Evolutionary conservation across 2,329 filamentous ascomycete genomes (phyloP).

Genomic region (Phaeosphaeria sp.): DNA sequence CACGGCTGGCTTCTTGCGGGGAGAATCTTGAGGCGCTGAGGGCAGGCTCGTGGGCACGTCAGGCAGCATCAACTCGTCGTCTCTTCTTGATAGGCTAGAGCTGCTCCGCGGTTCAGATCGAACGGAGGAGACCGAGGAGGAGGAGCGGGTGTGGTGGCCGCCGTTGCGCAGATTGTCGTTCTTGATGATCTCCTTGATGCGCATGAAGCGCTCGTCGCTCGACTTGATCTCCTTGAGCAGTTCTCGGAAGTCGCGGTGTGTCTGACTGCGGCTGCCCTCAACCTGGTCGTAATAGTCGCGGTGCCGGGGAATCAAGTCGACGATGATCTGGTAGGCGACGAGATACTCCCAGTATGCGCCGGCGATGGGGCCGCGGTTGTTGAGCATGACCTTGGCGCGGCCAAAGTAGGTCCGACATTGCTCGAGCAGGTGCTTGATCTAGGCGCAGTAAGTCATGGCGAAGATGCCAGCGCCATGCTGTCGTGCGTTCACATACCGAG

Average conservation of each 20-base stretch:
- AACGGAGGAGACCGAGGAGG: constrained; percentile 19
- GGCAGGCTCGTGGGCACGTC: constrained; percentile 33
- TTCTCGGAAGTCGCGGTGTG: constrained; percentile 56
- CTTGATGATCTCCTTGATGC: constrained; percentile 59
- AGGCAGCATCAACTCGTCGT: constrained; percentile 47
- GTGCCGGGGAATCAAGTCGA: constrained; percentile 78
- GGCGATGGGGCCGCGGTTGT: constrained; percentile 63
- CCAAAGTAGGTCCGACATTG: constrained; percentile 51
- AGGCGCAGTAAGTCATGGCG: constrained; percentile 17
- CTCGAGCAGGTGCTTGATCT: constrained; percentile 52
- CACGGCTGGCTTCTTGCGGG: constrained; percentile 50
- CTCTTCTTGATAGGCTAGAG: constrained; percentile 11
- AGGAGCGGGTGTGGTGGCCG: constrained; percentile 45
- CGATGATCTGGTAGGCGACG: constrained; percentile 77
- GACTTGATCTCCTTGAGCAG: constrained; percentile 39
- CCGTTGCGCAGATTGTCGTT: constrained; percentile 65
- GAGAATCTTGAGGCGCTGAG: constrained; percentile 24
- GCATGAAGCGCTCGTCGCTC: constrained; percentile 52
- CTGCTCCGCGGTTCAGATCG: constrained; percentile 26
- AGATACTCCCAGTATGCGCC: constrained; percentile 85
- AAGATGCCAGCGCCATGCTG: not conserved
- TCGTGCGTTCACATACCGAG: constrained; percentile 28
- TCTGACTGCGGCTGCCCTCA: constrained; percentile 60
- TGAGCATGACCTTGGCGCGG: constrained; percentile 61
- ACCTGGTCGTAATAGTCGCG: constrained; percentile 72